Base-by-base conservation (phyloP, 208 protist genomes). In the Tritrichomonas foetus region DNA sequence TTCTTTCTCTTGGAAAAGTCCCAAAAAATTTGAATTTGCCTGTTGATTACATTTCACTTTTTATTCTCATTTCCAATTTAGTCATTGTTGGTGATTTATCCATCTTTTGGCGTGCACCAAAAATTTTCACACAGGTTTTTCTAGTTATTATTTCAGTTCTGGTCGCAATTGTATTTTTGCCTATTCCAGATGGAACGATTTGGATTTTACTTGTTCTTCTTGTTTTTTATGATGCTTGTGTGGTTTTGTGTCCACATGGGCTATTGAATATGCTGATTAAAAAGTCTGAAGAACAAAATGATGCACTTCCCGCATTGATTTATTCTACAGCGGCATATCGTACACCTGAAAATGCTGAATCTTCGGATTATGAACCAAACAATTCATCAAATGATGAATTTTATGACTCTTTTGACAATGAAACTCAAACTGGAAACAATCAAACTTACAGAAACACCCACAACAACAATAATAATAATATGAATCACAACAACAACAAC, bases 31-130 rank as follows among this genome's bases (percentile, higher is more conserved):
- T 78, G 3, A 78, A 78, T 78, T 9, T 78, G 20, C 69, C 69
- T 47, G 20, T 44, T 47, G 69, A 78, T 44, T 78, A 78, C 33
- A 13, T 78, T 9, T 78, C 69, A 36, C 5, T 36, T 9, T 5
- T 33, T 9, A 44, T 78, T 44, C 5, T 78, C 44, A 9, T 78
- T 16, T 25, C 25, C 20, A 78, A 78, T 25, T 33, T 78, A 27
- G 69, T 78, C 33, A 33, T 78, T 78, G 69, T 78, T 78, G 69
- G 69, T 78, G 44, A 78, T 47, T 47, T 78, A 33, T 78, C 69
- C 20, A 44, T 78, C 20, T 78, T 78, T 47, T 78, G 69, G 69
- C 3, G 69, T 9, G 20, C 69, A 16, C 69, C 69, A 47, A 3
- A 78, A 78, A 78, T 36, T 20, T 13, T 78, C 44, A 78, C 69